Evolutionary conservation across 2,329 filamentous ascomycete genomes (phyloP).

Genomic region (Cordyceps cateniannulata): DNA sequence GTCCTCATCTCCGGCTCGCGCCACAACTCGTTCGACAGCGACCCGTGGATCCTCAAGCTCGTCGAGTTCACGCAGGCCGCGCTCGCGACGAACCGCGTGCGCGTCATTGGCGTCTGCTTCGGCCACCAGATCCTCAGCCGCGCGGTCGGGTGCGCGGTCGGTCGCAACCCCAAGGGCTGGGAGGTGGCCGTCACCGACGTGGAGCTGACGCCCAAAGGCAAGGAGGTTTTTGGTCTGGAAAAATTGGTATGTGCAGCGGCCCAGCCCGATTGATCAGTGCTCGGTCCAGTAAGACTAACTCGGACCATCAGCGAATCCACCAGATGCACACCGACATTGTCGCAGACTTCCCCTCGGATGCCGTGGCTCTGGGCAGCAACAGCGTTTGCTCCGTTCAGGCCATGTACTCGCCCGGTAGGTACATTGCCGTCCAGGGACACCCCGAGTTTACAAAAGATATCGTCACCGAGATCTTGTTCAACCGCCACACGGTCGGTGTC

Average conservation of each 20-base stretch:
- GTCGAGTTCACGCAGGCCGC: slow-evolving; percentile 59
- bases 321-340: slow-evolving; percentile 86
- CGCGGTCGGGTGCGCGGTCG: slow-evolving; percentile 62
- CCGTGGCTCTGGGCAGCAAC: slow-evolving; percentile 58
- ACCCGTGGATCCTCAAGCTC: slow-evolving; percentile 70
- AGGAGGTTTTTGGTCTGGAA: slow-evolving; percentile 63
- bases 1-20: slow-evolving; percentile 74
- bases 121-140: slow-evolving; percentile 80
- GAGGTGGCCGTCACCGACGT: slow-evolving; percentile 71
- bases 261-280: background rate
- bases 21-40: slow-evolving; percentile 65
- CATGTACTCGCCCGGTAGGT: slow-evolving; percentile 60
- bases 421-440: slow-evolving; percentile 79
- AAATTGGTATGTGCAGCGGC: slow-evolving; percentile 37
- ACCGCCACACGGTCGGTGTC: slow-evolving; percentile 59
- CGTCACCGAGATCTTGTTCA: slow-evolving; percentile 59
- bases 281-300: background rate
- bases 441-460: slow-evolving; percentile 75
- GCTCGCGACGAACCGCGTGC: slow-evolving; percentile 55
- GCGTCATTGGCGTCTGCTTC: slow-evolving; percentile 77
- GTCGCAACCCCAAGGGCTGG: slow-evolving; percentile 64
- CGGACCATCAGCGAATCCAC: slow-evolving; percentile 52
- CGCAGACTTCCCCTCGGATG: slow-evolving; percentile 52
- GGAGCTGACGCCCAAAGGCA: slow-evolving; percentile 61
- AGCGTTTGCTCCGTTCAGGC: slow-evolving; percentile 68